A percentile compares a stretch with the other conserved stretches of the same genome.
phyloP scores from a whole-genome alignment of 2,329 filamentous ascomycete species.

The Fonsecaea nubica region DNA sequence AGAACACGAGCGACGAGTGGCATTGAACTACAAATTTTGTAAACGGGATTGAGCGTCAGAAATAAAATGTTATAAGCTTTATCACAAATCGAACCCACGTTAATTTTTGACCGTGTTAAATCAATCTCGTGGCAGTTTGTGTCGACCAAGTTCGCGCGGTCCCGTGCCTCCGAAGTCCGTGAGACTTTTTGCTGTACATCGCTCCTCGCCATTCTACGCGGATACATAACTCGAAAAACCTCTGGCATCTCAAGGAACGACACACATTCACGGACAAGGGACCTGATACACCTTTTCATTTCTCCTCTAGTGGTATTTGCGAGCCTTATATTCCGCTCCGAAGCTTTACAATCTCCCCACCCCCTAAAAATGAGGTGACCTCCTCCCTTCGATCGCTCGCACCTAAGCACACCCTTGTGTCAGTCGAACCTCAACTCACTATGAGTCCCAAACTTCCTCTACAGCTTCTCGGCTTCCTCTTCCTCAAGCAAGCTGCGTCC shows the following conservation, averaged over 20 bases:
- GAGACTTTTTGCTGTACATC: not conserved
- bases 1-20: not conserved
- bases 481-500: constrained; percentile 51
- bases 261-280: not conserved
- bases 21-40: not conserved
- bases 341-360: not conserved
- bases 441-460: constrained; percentile 25
- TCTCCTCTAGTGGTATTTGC: not conserved
- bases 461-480: constrained; percentile 22
- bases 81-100: not conserved
- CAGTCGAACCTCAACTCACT: not conserved
- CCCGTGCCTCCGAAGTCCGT: not conserved
- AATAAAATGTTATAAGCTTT: not conserved
- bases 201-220: not conserved
- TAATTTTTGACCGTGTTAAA: not conserved
- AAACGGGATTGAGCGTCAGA: not conserved
- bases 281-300: not conserved
- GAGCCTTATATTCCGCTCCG: not conserved
- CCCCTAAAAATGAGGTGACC: constrained; percentile 15
- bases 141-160: not conserved
- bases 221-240: not conserved
- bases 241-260: not conserved
- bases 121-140: not conserved
- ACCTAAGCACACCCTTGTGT: not conserved
- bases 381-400: constrained; percentile 5